phyloP scores from a whole-genome alignment of 2,329 filamentous ascomycete species.

The Orbilia brochopaga region DNA sequence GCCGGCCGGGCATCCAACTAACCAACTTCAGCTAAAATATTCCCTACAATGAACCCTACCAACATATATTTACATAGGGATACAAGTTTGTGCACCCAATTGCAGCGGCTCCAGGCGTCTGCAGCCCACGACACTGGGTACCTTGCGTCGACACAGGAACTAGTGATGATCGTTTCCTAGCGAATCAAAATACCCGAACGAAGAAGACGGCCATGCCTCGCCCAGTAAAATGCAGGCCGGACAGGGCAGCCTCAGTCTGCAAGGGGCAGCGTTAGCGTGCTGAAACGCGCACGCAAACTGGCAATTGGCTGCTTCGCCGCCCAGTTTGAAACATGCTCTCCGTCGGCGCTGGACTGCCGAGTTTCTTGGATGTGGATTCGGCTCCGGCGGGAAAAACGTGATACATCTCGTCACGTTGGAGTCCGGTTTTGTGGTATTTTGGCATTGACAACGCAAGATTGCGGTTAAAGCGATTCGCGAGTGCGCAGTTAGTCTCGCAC shows the following conservation, averaged over 20 bases:
- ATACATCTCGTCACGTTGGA: too few species aligned
- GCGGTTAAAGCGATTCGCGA: too few species aligned
- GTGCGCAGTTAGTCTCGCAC: too few species aligned
- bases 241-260: not conserved
- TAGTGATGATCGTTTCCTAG: not conserved
- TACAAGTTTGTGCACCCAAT: not conserved
- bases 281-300: conserved; percentile 3
- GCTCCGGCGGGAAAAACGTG: too few species aligned
- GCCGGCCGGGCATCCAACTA: not conserved
- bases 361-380: not conserved
- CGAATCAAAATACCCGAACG: not conserved
- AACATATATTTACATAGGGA: too few species aligned
- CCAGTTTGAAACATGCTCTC: not conserved
- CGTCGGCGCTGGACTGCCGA: not conserved
- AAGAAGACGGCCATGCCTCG: not conserved
- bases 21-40: not conserved
- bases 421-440: too few species aligned
- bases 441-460: too few species aligned
- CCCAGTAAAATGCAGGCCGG: not conserved
- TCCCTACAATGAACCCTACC: too few species aligned
- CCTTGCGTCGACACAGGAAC: not conserved
- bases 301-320: not conserved
- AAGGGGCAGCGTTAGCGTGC: not conserved
- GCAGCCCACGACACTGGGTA: not conserved
- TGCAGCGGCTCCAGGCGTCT: not conserved